Evolutionary conservation across 164 flowering plant genomes (phyloP), one percentile per base, ranked within the genome.

Genomic region (Umbellularia californica): DNA sequence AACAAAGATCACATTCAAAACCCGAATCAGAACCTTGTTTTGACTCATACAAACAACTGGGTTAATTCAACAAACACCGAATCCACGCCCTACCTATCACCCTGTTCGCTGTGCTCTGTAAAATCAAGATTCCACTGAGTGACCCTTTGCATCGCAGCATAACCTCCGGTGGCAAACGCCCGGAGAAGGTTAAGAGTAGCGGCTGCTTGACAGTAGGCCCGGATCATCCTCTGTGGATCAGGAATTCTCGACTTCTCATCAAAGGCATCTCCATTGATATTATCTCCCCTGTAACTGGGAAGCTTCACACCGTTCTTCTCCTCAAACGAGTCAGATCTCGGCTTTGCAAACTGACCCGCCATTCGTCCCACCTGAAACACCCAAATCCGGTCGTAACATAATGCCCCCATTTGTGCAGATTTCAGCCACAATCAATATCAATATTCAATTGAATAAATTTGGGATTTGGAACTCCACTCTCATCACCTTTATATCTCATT

Each of bases 321-420:
- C 82, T 94, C 98, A 58, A 88, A 88, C 0, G 79, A 12, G 17
- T 90, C 98, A 1, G 98, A 94, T 80, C 97, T 90, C 12, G 98
- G 97, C 83, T 94, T 94, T 11, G 98, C 98, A 81, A 94, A 94
- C 65, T 94, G 98, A 50, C 98, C 98, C 15, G 98, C 98, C 98
- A 94, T 94, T 81, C 98, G 88, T 50, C 98, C 98, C 62, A 92
- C 97, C 97, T 94, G 74, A 51, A 28, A 65, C 28, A 11, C 24
- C 24, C 4, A 5, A 5, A 41, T 7, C 47, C 47, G 9, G 1
- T 41, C 9, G 47, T 41, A 6, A 23, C 10, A 15, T 4, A 30
- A 30, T 28, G 22, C 14, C 22, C 9, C 47, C 17, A 65, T 22
- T 25, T 23, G 68, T 41, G 47, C 47, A 41, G 47, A 41, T 41